phyloP scores from a whole-genome alignment of 257 asterid species.

The Handroanthus guayacan region DNA sequence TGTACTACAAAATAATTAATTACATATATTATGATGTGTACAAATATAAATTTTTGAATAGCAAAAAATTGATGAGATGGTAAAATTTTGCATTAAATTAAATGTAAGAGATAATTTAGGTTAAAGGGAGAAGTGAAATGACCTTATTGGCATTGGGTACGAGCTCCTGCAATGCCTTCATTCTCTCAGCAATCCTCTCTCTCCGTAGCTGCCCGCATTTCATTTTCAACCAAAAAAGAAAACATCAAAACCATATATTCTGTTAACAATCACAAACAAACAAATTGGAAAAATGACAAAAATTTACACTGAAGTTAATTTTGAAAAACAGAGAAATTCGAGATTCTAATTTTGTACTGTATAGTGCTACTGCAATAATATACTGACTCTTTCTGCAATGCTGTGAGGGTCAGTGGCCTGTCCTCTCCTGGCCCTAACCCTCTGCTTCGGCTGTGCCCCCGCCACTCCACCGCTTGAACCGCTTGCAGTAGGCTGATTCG shows the following conservation, averaged over 20 bases:
- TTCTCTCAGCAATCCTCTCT: conserved; percentile 99
- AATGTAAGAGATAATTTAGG: neutral
- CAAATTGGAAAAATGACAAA: conserved; percentile 35
- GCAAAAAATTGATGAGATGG: neutral
- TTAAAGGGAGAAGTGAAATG: conserved; percentile 13
- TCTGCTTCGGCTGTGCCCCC: conserved; percentile 80
- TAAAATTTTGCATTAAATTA: too few relatives aligned
- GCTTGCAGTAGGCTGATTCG: conserved; percentile 62
- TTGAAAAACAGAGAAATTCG: conserved; percentile 16
- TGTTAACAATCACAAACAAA: conserved; percentile 10
- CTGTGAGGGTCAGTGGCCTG: conserved; percentile 99
- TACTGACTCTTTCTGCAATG: conserved; percentile 90
- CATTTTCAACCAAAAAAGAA: conserved; percentile 20
- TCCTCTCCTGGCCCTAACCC: conserved; percentile 97
- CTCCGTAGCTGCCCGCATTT: conserved; percentile 80
- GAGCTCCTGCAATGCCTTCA: conserved; percentile 94
- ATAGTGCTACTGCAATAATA: conserved; percentile 22
- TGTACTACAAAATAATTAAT: neutral
- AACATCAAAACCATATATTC: conserved; percentile 23
- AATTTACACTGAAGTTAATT: conserved; percentile 31
- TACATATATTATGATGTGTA: neutral
- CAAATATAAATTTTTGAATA: too few relatives aligned
- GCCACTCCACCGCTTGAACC: conserved; percentile 69
- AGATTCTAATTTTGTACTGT: conserved; percentile 41
- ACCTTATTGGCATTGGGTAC: conserved; percentile 98